A percentile compares a stretch with the other conserved stretches of the same genome.
Conservation (phyloP, 2,329 filamentous ascomycete genomes). For the Aureobasidium sp. region DNA sequence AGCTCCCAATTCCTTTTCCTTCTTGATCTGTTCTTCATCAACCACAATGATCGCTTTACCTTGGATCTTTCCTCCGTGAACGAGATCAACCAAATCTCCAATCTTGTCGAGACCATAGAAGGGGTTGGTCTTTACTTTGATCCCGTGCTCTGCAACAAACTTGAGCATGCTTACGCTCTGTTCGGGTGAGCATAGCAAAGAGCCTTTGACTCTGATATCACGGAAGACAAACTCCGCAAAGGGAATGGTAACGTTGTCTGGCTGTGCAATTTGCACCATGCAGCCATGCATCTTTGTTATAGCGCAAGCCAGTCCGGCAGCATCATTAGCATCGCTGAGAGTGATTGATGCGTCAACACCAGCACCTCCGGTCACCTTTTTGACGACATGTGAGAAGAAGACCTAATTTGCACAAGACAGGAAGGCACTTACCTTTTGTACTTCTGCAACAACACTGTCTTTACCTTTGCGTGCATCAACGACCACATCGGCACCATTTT, state of each 20-base stretch:
- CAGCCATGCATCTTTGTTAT: conserved; percentile 54
- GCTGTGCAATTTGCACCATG: conserved; percentile 54
- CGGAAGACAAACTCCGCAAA: conserved; percentile 47
- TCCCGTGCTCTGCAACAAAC: conserved; percentile 31
- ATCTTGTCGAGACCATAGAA: conserved; percentile 50
- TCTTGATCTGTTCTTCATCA: conserved; percentile 42
- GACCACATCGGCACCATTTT: conserved; percentile 46
- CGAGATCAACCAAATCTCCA: conserved; percentile 43
- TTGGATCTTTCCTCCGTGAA: conserved; percentile 47
- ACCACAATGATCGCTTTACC: conserved; percentile 51
- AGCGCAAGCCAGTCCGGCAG: conserved; percentile 47
- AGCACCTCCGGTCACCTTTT: conserved; percentile 35
- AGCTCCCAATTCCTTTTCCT: conserved; percentile 34
- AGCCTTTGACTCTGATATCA: conserved; percentile 45
- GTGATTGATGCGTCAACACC: conserved; percentile 50
- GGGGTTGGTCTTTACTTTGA: conserved; percentile 45
- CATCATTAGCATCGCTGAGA: conserved; percentile 45
- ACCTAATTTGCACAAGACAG: not conserved
- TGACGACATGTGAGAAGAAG: not conserved
- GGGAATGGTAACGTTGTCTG: conserved; percentile 33
- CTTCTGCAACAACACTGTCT: conserved; percentile 41
- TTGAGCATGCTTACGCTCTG: conserved; percentile 31
- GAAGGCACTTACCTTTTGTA: conserved; percentile 33
- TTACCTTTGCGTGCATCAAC: conserved; percentile 47
- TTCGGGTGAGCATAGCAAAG: conserved; percentile 28